A percentile compares a stretch with the other conserved stretches of the same genome.
phyloP scores from a whole-genome alignment of 1,284 basidiomycete species.

The Trichosporon ovoides region DNA sequence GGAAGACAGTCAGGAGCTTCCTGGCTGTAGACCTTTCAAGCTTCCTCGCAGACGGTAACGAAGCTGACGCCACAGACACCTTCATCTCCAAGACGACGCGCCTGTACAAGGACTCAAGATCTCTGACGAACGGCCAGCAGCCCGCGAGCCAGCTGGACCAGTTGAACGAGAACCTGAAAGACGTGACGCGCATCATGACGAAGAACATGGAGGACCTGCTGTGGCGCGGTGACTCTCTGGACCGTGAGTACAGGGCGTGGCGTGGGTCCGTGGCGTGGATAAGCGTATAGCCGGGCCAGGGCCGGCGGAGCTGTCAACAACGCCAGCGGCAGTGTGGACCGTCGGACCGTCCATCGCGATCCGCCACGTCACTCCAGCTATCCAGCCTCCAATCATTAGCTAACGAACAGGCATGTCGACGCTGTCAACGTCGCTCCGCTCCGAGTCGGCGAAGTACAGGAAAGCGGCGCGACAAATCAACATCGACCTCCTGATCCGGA shows the following conservation, averaged over 20 bases:
- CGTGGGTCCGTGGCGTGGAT: too few species aligned
- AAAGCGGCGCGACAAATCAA: slow-evolving; percentile 95
- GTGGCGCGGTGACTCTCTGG: slow-evolving; percentile 55
- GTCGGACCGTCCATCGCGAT: too few species aligned
- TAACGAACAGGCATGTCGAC: slow-evolving; percentile 78
- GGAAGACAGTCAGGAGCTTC: too few species aligned
- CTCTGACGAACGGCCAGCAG: slow-evolving; percentile 55
- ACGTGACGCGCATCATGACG: slow-evolving; percentile 99
- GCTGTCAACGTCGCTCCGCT: slow-evolving; percentile 88
- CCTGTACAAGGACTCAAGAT: slow-evolving; percentile 87
- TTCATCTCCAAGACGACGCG: slow-evolving; percentile 98
- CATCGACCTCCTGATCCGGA: slow-evolving; percentile 83
- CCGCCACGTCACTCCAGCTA: neutral
- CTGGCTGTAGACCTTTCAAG: too few species aligned
- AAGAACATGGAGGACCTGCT: slow-evolving; percentile 99
- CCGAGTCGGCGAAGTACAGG: slow-evolving; percentile 96
- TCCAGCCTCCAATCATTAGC: neutral
- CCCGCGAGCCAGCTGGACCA: slow-evolving; percentile 61
- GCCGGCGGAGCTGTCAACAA: too few species aligned
- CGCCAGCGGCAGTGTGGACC: too few species aligned
- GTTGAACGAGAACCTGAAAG: slow-evolving; percentile 92
- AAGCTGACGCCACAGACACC: slow-evolving; percentile 61
- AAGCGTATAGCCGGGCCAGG: too few species aligned
- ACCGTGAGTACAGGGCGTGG: slow-evolving; percentile 18
- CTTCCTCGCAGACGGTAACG: too few species aligned